A percentile compares a stretch with the other conserved stretches of the same genome.
Conservation (phyloP, 2,329 filamentous ascomycete genomes). For the Tolypocladium inflatum region DNA sequence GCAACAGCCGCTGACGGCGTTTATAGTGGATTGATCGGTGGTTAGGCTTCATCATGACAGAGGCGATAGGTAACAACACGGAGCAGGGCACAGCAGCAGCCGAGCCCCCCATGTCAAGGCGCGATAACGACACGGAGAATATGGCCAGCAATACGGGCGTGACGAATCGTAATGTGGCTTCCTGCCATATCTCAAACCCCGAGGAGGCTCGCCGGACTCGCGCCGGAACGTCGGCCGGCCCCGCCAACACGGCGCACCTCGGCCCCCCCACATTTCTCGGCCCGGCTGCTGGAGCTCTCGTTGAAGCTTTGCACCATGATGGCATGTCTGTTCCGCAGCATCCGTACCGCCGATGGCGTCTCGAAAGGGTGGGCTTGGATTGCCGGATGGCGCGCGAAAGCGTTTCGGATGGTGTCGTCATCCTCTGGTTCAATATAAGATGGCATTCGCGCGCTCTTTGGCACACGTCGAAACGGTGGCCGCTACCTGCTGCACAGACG, state of each 20-base stretch:
- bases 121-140: not conserved
- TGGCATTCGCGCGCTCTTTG: not conserved
- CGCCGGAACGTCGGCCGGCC: not conserved
- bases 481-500: not conserved
- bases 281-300: not conserved
- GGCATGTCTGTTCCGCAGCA: not conserved
- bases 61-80: not conserved
- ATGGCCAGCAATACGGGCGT: not conserved
- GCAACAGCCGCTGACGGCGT: not conserved
- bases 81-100: not conserved
- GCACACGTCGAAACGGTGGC: not conserved
- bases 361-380: not conserved
- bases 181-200: not conserved
- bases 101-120: not conserved
- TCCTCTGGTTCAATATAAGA: not conserved
- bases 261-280: not conserved
- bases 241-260: not conserved
- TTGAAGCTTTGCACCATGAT: too few relatives aligned
- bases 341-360: not conserved
- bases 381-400: not conserved
- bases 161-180: not conserved
- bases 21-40: not conserved
- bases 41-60: too few relatives aligned
- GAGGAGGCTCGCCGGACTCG: not conserved
- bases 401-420: not conserved